phyloP scores from a whole-genome alignment of 2,329 filamentous ascomycete species.

The Beauveria australis region DNA sequence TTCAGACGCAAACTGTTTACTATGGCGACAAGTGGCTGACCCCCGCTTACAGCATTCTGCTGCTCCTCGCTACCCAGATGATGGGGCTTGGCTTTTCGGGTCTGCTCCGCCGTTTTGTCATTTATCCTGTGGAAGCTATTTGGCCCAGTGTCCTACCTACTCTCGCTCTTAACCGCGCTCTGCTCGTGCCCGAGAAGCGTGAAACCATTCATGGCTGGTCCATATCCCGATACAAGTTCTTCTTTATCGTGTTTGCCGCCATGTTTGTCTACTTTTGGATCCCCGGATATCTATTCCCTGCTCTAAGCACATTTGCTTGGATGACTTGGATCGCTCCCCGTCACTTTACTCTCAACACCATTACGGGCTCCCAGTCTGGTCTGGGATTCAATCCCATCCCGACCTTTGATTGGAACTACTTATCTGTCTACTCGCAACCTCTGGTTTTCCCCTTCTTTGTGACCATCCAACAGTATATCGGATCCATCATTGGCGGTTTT shows the following conservation, averaged over 20 bases:
- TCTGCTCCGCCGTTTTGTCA: conserved; percentile 25
- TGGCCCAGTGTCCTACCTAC: conserved; percentile 21
- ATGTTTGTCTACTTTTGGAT: conserved; percentile 40
- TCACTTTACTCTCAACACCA: conserved; percentile 29
- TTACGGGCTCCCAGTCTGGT: conserved; percentile 3
- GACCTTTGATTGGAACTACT: conserved; percentile 16
- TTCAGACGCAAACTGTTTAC: conserved; percentile 24
- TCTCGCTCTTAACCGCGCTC: conserved; percentile 6
- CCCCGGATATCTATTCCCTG: conserved; percentile 33
- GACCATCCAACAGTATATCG: conserved; percentile 6
- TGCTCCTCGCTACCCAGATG: conserved; percentile 24
- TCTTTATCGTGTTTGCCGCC: conserved; percentile 25
- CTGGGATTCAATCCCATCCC: conserved; percentile 10
- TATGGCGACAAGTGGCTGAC: conserved; percentile 14
- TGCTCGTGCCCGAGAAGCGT: conserved; percentile 24
- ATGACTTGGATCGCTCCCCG: conserved; percentile 38
- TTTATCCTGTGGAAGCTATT: conserved; percentile 7
- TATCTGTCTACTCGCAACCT: conserved; percentile 1
- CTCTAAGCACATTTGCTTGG: conserved; percentile 36
- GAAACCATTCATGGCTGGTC: conserved; percentile 33
- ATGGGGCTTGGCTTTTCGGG: conserved; percentile 27
- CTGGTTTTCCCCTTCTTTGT: conserved; percentile 9
- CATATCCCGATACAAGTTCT: conserved; percentile 32
- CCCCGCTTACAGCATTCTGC: conserved; percentile 24
- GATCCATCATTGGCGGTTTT: conserved; percentile 2